These are phyloP conservation scores for Blastocystis sp. DNA, from an alignment of 352 stramenopile genomes.

Conservation along the genomic window DNA sequence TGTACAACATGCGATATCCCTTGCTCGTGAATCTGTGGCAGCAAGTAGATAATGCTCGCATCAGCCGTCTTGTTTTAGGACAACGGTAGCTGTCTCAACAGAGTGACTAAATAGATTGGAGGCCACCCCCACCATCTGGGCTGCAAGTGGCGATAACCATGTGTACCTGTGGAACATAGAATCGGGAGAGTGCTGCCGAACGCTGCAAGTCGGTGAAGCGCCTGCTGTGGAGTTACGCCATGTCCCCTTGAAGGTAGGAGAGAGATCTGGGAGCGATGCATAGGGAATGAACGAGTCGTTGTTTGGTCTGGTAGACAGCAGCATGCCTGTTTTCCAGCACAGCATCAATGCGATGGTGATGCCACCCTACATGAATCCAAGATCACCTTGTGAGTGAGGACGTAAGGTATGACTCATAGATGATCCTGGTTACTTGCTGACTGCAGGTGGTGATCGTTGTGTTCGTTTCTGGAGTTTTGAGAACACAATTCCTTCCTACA, in stretches of 20 bases:
- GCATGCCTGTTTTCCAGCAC: neutral
- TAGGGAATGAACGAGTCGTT: neutral
- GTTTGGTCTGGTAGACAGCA: neutral
- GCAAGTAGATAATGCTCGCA: neutral
- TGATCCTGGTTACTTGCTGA: neutral
- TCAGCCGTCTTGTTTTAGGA: neutral
- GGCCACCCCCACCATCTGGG: neutral
- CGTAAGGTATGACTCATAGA: neutral
- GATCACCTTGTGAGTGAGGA: neutral
- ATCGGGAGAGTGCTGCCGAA: neutral
- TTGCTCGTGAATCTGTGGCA: constrained; percentile 53
- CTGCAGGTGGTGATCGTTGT: constrained; percentile 32
- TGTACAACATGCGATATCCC: constrained; percentile 59
- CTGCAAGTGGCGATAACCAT: neutral
- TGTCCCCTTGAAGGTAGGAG: neutral
- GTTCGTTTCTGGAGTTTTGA: constrained; percentile 48
- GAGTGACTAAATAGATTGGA: neutral
- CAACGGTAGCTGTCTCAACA: neutral
- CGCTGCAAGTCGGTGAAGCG: neutral
- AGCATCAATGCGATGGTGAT: neutral
- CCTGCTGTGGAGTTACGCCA: neutral
- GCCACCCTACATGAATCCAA: neutral
- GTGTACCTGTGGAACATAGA: constrained; percentile 29
- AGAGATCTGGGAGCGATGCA: neutral
- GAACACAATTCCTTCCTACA: neutral